Base-by-base conservation (phyloP, 148 eudicot species). In the Amaranthus cruentus region DNA sequence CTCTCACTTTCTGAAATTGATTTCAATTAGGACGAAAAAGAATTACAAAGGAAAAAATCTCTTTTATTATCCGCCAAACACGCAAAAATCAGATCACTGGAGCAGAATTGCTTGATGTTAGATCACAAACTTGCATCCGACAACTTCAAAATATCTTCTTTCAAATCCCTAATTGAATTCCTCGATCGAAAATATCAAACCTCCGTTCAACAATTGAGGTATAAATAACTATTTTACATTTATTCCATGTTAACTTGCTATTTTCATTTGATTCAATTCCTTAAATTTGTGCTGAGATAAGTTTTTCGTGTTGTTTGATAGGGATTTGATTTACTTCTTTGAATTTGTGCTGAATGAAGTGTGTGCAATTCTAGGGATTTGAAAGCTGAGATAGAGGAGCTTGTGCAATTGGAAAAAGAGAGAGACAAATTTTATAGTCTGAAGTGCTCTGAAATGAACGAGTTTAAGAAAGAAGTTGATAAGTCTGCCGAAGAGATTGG, bases 51-150 rank as follows among this genome's bases (percentile, higher is more conserved):
- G 68, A 59, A 43, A 63, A 87, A 85, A 57, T 83, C 88, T 5
- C 76, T 83, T 47, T 7, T 79, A 12, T 46, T 87, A 59, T 60
- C 79, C 1, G 72, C 82, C 1, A 87, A 83, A 73, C 72, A 76
- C 43, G 61, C 82, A 7, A 69, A 43, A 44, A 81, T 85, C 69
- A 60, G 83, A 53, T 67, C 57, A 38, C 58, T 77, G 55, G 90
- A 87, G 65, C 88, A 85, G 50, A 47, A 70, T 55, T 87, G 88
- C 68, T 75, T 85, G 68, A 75, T 72, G 15, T 68, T 85, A 55
- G 83, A 87, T 44, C 80, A 66, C 63, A 79, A 77, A n/a, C 76
- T 83, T 46, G 82, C 90, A 5, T 81, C 86, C 0, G 76, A 81
- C 21, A 74, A 81, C 11, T 66, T 77, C 67, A 52, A 74, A 12